Base-by-base conservation (phyloP, 2,329 filamentous ascomycete genomes). In the Grosmannia clavigera region DNA sequence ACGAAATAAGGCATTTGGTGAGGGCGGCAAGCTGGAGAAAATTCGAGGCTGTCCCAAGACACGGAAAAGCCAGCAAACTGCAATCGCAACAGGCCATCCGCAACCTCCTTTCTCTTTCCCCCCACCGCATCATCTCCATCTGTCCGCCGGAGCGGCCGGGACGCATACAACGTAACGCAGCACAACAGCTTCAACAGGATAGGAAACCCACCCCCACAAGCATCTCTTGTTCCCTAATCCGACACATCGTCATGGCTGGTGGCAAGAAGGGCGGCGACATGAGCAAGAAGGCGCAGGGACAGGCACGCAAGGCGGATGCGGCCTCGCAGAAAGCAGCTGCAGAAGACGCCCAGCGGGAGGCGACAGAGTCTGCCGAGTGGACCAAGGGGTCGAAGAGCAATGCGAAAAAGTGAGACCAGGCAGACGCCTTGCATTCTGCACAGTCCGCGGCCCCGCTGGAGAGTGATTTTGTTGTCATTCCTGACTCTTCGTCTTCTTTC, bases 271-370 rank as follows among this genome's bases (percentile, higher is more conserved):
- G 78, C 58, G 87, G 88, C 59, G 91, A 95, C 64, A 90, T 88
- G 75, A 87, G 81, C 72, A 97, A 96, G 76, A 97, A 97, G 78
- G 90, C 76, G 3, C 83, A 86, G 10, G 94, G 92, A 65, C 90
- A 96, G 73, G 91, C 92, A 64, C 83, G 90, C 75, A 97, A 99
- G 80, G 91, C 91, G 64, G 91, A 96, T 56, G 86, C 84, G 3
- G 92, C 91, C 1, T 88, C 89, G 10, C 75, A 81, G 60, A 97
- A 97, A 75, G 80, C 85, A 61, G 89, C 90, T 0, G 84, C 74
- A 3, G 85, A 86, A 62, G 81, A 90, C 48, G 75, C 81, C 46
- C 86, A 86, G 73, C 81, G 78, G 59, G 83, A 83, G 5, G 81
- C 78, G 3, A 83, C 73, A 33, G 92, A 96, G 68, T 81, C 85